Percentiles rank a stretch among this genome's conserved stretches.
Evolutionary conservation across 176 grass and related monocot genomes (phyloP).

Genomic region (Elaeis guineensis): DNA sequence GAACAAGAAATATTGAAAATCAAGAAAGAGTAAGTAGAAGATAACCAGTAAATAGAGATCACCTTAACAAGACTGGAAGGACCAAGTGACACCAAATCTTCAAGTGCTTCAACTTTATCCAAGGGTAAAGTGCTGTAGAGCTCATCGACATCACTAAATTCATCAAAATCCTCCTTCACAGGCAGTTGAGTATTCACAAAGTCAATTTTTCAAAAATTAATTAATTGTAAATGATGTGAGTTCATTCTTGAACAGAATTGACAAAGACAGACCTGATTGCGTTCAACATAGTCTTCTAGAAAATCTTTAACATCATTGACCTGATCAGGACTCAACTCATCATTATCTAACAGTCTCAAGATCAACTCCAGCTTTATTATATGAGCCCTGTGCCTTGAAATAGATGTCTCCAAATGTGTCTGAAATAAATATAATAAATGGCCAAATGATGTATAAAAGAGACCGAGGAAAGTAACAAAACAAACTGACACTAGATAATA

Average conservation of each 20-base stretch:
- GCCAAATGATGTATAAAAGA: conserved; percentile 7
- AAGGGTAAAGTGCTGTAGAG: conserved; percentile 77
- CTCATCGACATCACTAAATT: conserved; percentile 93
- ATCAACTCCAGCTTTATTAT: conserved; percentile 97
- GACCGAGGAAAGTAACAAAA: neutral
- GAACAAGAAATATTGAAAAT: no score
- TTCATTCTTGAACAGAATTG: neutral
- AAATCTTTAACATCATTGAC: conserved; percentile 98
- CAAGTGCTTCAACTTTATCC: conserved; percentile 98
- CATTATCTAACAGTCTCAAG: conserved; percentile 95
- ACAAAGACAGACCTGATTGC: conserved; percentile 61
- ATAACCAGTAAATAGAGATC: conserved; percentile 12
- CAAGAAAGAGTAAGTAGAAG: no score
- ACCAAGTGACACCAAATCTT: conserved; percentile 98
- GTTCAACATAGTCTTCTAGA: conserved; percentile 97
- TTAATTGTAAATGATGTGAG: no score
- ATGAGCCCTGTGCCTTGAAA: conserved; percentile 88
- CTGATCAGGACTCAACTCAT: conserved; percentile 97
- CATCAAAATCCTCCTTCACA: conserved; percentile 95
- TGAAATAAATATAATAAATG: conserved; percentile 36
- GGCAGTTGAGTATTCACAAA: conserved; percentile 14
- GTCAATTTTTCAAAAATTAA: neutral
- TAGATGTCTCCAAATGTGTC: conserved; percentile 92
- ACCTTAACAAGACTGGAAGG: conserved; percentile 85
- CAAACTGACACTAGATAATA: conserved; percentile 5